Percentiles rank a stretch among this genome's conserved stretches.
Evolutionary conservation across 257 asterid genomes (phyloP).

Genomic region (Rhazya stricta): DNA sequence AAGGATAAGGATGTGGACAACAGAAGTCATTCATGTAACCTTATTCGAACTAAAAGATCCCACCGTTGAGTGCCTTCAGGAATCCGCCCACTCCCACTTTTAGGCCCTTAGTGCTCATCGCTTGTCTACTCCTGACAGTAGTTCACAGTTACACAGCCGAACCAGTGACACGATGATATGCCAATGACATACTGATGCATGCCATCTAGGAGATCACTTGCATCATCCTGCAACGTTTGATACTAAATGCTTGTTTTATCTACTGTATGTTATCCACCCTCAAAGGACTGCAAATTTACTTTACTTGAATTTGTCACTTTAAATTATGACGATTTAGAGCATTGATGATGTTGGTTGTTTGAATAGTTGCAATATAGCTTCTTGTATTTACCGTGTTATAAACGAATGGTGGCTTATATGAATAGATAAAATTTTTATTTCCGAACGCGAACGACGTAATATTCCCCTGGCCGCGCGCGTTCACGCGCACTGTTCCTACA

Average conservation of each 20-base stretch:
- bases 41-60: slow-evolving; percentile 70
- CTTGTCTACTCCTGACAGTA: slow-evolving; percentile 80
- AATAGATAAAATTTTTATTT: too few relatives aligned
- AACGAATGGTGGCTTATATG: too few relatives aligned
- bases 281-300: not conserved
- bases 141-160: not conserved
- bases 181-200: not conserved
- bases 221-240: not conserved
- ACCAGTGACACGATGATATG: not conserved
- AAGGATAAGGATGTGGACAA: not conserved
- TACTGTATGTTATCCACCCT: not conserved
- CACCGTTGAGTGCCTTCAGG: slow-evolving; percentile 92
- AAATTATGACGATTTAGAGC: too few relatives aligned
- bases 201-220: not conserved
- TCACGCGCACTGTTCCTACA: too few relatives aligned
- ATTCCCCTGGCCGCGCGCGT: too few relatives aligned
- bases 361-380: too few relatives aligned
- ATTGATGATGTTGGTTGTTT: too few relatives aligned
- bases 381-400: too few relatives aligned
- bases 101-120: slow-evolving; percentile 54
- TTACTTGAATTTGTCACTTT: too few relatives aligned
- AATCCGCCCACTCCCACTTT: slow-evolving; percentile 91
- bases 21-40: slow-evolving; percentile 39
- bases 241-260: not conserved
- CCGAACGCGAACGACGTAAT: too few relatives aligned